These are phyloP conservation scores for Ceratobasidium sp. DNA, from an alignment of 1,284 basidiomycete genomes.

Conservation along the genomic window DNA sequence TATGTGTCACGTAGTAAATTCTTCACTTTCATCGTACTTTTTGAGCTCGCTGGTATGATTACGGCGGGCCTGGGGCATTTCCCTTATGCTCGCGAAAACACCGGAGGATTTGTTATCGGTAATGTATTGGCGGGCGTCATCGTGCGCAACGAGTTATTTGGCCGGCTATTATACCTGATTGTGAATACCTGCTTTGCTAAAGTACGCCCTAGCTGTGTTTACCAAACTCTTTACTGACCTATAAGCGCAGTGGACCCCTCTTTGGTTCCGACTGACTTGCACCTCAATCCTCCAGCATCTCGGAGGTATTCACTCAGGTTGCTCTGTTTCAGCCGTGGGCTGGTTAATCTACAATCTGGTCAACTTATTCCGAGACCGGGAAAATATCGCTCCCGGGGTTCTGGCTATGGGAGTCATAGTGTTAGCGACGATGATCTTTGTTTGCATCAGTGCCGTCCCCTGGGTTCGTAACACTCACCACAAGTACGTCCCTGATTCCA, in stretches of 20 bases:
- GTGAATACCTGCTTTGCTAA: conserved; percentile 76
- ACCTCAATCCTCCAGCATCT: conserved; percentile 79
- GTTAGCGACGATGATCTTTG: conserved; percentile 67
- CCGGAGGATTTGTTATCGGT: conserved; percentile 75
- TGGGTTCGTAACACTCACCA: conserved; percentile 82
- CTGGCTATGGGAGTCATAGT: conserved; percentile 69
- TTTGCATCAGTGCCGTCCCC: conserved; percentile 71
- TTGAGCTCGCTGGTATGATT: conserved; percentile 73
- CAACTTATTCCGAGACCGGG: conserved; percentile 68
- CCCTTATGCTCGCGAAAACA: conserved; percentile 71
- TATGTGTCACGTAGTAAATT: conserved; percentile 64
- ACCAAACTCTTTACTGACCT: neutral
- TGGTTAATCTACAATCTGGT: conserved; percentile 71
- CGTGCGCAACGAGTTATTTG: conserved; percentile 74
- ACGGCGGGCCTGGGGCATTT: conserved; percentile 76
- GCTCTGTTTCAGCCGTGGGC: conserved; percentile 71
- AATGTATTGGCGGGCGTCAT: conserved; percentile 69
- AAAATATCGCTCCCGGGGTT: conserved; percentile 67
- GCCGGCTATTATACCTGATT: conserved; percentile 70
- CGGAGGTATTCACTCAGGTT: conserved; percentile 82
- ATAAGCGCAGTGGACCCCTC: conserved; percentile 71
- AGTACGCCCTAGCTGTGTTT: conserved; percentile 57
- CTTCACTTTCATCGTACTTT: conserved; percentile 69
- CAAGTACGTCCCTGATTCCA: conserved; percentile 67
- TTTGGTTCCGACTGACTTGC: conserved; percentile 72